Percentiles rank a stretch among this genome's conserved stretches.
Conservation (phyloP, 257 asterid species). For the Sherardia arvensis region DNA sequence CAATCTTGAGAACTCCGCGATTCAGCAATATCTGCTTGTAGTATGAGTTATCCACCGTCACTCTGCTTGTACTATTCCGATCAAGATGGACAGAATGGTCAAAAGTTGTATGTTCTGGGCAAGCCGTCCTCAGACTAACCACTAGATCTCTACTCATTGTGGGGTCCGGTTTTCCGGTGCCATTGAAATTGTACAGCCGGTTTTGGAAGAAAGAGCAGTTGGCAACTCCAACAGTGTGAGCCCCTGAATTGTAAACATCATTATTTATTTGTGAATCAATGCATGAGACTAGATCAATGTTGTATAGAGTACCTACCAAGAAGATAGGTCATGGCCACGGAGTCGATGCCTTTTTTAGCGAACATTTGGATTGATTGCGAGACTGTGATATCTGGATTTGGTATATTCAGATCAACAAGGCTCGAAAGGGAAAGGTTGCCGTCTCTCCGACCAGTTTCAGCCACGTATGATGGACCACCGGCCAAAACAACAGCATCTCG, state of each 20-base stretch:
- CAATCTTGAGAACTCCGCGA: constrained; percentile 48
- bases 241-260: too few species aligned
- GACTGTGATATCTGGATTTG: constrained; percentile 7
- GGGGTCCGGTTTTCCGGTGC: constrained; percentile 38
- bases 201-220: constrained; percentile 44
- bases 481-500: constrained; percentile 20
- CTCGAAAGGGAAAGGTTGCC: constrained; percentile 1
- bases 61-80: constrained; percentile 30
- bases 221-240: constrained; percentile 52
- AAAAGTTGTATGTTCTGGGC: constrained; percentile 24
- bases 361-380: constrained; percentile 5
- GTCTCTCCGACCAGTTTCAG: constrained; percentile 13
- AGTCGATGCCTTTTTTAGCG: constrained; percentile 8
- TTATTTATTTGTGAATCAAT: too few species aligned
- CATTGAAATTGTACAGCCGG: constrained; percentile 43
- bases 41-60: constrained; percentile 39
- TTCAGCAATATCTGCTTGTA: constrained; percentile 27
- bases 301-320: constrained; percentile 7
- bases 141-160: constrained; percentile 34
- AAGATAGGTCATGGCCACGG: constrained; percentile 14
- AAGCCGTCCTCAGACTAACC: constrained; percentile 10
- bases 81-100: constrained; percentile 39
- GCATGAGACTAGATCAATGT: background rate
- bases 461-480: constrained; percentile 7
- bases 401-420: constrained; percentile 6